A percentile compares a stretch with the other conserved stretches of the same genome.
phyloP scores from a whole-genome alignment of 176 grass and related monocot species.

The Puccinellia tenuiflora region DNA sequence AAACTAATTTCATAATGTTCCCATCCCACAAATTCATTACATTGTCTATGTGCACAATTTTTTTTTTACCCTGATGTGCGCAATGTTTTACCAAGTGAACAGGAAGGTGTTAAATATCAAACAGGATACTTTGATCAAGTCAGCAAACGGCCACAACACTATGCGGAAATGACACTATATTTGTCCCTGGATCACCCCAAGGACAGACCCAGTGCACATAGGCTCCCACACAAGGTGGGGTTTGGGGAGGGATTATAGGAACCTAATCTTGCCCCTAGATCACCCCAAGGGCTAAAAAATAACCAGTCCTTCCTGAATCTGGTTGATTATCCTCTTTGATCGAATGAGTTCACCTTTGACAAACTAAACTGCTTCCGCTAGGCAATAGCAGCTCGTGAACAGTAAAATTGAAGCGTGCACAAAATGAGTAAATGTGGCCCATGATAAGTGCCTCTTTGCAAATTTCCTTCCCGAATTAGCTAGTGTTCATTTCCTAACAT shows the following conservation, averaged over 20 bases:
- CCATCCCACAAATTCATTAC: background rate
- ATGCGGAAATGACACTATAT: background rate
- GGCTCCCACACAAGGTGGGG: too few relatives aligned
- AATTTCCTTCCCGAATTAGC: background rate
- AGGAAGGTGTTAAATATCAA: background rate
- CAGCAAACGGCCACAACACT: background rate
- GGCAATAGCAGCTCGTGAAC: background rate
- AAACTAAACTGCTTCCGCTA: background rate
- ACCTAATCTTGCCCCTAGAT: too few relatives aligned
- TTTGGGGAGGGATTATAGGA: too few relatives aligned
- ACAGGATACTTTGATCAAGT: background rate
- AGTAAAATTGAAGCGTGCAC: too few relatives aligned
- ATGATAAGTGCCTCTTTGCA: background rate
- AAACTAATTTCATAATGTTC: background rate
- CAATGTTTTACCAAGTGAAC: background rate
- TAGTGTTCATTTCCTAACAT: background rate
- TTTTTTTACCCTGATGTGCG: too few relatives aligned
- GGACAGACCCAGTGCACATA: too few relatives aligned
- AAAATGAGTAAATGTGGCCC: background rate
- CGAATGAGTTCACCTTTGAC: background rate
- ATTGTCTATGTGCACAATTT: background rate
- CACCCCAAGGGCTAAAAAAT: background rate
- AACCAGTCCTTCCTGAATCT: background rate
- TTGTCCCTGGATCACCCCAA: background rate
- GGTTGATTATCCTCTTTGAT: background rate